Evolutionary conservation across 495 filamentous ascomycete genomes (phyloP), one percentile per base, ranked within the genome.

Genomic region (Penicillium crystallinum): DNA sequence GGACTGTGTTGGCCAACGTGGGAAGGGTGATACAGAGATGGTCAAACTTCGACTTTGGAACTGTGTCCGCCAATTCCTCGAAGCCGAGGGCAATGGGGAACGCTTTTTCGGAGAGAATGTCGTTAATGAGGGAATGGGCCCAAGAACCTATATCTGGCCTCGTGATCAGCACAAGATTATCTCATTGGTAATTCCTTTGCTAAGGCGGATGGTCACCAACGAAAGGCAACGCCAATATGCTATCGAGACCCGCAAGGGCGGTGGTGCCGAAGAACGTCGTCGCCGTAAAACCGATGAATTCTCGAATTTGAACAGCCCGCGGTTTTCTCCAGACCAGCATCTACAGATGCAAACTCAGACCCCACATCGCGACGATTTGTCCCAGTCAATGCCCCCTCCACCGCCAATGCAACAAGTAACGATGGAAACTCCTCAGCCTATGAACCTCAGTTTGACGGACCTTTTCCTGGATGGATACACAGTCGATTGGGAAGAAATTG

Each of bases 161-260:
- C 69, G 78, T 37, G 70, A 75, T 30, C 75, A 80, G 48, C 72
- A 77, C 29, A 76, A 77, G 54, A 78, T 86, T 46, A 79, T 85
- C 19, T 65, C 75, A 0, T 59, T 80, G 19, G 76, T 83, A 6
- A 83, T 80, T 31, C 82, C 81, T 21, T 55, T 86, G 41, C 59
- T 86, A 30, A 59, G 82, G 43, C 66, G 81, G 29, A 84, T 84
- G 80, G 80, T 84, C 2, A 84, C 81, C 18, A 86, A 86, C 55
- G 82, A 84, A 56, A 66, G 80, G 14, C 82, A 86, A 59, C 65
- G 82, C 22, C 75, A 75, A 55, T 86, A 85, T 64, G 82, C 82
- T 0, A 70, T 81, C 15, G 77, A 81, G 58, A 80, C 78, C 5
- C 67, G 81, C 17, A 81, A 77, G 55, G 75, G 74, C n/a, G 69